These are phyloP conservation scores for Gnetum montanum DNA, from an alignment of 75 land plant genomes.

Conservation along the genomic window DNA sequence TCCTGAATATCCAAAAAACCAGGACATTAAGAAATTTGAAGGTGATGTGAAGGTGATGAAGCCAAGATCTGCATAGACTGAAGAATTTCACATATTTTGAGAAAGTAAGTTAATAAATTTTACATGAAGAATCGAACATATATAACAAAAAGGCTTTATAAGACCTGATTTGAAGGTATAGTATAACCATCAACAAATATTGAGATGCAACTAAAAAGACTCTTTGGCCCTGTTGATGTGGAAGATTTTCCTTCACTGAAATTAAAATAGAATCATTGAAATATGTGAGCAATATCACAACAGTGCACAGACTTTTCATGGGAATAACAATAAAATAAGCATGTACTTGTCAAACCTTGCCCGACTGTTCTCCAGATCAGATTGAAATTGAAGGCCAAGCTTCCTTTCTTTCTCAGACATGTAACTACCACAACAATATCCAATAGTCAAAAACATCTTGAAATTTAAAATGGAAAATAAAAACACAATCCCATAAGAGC, in stretches of 20 bases:
- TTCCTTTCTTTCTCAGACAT: constrained; percentile 82
- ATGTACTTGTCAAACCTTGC: not conserved
- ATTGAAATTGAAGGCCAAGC: constrained; percentile 68
- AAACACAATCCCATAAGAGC: not conserved
- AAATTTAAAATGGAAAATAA: not conserved
- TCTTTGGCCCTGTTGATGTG: constrained; percentile 10
- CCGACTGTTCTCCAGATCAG: constrained; percentile 47
- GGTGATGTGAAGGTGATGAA: too few species aligned
- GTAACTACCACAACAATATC: constrained; percentile 44
- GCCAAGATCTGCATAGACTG: too few species aligned
- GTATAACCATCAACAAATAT: constrained; percentile 93
- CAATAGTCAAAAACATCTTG: not conserved
- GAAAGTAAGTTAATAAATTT: too few species aligned
- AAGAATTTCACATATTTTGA: too few species aligned
- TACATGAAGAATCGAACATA: too few species aligned
- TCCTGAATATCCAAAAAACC: constrained; percentile 63
- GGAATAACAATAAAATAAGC: not conserved
- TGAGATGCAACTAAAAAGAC: constrained; percentile 66
- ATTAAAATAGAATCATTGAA: constrained; percentile 1
- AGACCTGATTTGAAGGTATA: constrained; percentile 88
- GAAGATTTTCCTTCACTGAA: not conserved
- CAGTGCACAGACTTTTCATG: not conserved
- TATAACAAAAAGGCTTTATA: not conserved
- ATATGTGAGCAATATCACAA: constrained; percentile 1
- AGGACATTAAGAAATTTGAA: too few species aligned